Percentiles rank a stretch among this genome's conserved stretches.
These are phyloP conservation scores for Gynostemma pentaphyllum DNA, from an alignment of 306 rosid genomes.

Conservation along the genomic window DNA sequence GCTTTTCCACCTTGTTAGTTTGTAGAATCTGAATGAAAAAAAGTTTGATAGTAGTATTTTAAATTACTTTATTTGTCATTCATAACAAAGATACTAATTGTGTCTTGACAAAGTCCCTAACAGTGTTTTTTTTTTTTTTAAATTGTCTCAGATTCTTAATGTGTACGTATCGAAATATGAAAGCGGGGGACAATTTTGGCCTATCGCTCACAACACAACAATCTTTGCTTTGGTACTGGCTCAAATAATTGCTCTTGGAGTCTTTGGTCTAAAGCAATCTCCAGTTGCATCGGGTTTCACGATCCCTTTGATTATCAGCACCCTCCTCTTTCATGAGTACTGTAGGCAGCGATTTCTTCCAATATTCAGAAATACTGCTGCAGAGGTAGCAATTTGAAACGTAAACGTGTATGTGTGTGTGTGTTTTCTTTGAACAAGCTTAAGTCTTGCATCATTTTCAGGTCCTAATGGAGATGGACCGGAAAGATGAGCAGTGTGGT, in stretches of 20 bases:
- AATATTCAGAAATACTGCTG: slow-evolving; percentile 35
- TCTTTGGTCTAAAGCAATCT: slow-evolving; percentile 63
- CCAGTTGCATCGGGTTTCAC: slow-evolving; percentile 69
- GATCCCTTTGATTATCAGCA: slow-evolving; percentile 54
- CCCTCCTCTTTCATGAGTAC: slow-evolving; percentile 65
- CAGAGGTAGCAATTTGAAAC: slow-evolving; percentile 49
- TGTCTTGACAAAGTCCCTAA: neutral
- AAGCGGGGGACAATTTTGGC: slow-evolving; percentile 74
- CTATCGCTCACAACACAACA: slow-evolving; percentile 54
- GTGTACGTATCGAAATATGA: slow-evolving; percentile 65
- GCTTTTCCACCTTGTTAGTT: no score
- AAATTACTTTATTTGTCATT: no score
- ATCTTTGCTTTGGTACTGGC: slow-evolving; percentile 53
- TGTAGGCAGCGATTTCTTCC: slow-evolving; percentile 81
- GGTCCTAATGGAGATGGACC: slow-evolving; percentile 79
- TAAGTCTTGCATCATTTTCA: slow-evolving; percentile 15
- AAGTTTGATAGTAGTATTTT: no score
- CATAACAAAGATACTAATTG: neutral
- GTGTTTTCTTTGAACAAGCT: neutral
- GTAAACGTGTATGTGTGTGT: neutral
- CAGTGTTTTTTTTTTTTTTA: neutral
- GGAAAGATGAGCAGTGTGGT: slow-evolving; percentile 48
- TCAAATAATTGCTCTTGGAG: slow-evolving; percentile 82
- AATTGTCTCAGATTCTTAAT: slow-evolving; percentile 52
- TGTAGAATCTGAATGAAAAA: no score